These are phyloP conservation scores for Zopfochytrium polystomum DNA, from an alignment of 371 early-diverging fungal genomes.

Conservation along the genomic window DNA sequence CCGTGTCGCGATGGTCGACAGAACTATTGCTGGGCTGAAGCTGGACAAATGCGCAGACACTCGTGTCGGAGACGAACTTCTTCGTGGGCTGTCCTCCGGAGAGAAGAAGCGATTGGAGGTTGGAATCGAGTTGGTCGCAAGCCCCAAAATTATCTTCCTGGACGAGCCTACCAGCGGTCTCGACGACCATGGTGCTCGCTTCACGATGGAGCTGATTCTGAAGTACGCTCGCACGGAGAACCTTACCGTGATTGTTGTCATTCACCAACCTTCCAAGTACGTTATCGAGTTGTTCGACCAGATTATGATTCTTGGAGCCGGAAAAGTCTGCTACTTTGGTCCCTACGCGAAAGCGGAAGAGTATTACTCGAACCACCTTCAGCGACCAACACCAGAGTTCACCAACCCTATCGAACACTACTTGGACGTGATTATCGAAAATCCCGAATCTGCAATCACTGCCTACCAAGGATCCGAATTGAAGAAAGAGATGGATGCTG, in stretches of 20 bases:
- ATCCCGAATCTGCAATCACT: not conserved
- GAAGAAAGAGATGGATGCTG: not conserved
- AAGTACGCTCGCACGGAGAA: constrained; percentile 50
- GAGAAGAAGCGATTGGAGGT: constrained; percentile 85
- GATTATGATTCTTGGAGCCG: constrained; percentile 56
- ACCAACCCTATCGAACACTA: constrained; percentile 29
- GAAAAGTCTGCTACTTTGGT: constrained; percentile 52
- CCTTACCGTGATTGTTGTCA: constrained; percentile 72
- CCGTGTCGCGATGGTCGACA: constrained; percentile 33
- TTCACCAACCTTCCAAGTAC: constrained; percentile 82
- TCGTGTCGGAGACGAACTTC: constrained; percentile 55
- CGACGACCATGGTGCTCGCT: too few species aligned
- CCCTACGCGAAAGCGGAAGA: constrained; percentile 15
- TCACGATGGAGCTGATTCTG: constrained; percentile 56
- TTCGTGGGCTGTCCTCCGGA: constrained; percentile 87
- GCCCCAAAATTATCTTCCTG: constrained; percentile 72
- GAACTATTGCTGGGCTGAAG: constrained; percentile 60
- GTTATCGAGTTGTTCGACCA: constrained; percentile 63
- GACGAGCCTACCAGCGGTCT: constrained; percentile 93
- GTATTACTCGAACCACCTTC: constrained; percentile 21
- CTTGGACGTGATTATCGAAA: constrained; percentile 11
- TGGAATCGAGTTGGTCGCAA: constrained; percentile 74
- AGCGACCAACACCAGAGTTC: constrained; percentile 22
- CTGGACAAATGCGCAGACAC: constrained; percentile 61
- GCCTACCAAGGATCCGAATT: constrained; percentile 9